Percentiles rank a stretch among this genome's conserved stretches.
Conservation (phyloP, 1,284 basidiomycete genomes). For the Inonotus hispidus region DNA sequence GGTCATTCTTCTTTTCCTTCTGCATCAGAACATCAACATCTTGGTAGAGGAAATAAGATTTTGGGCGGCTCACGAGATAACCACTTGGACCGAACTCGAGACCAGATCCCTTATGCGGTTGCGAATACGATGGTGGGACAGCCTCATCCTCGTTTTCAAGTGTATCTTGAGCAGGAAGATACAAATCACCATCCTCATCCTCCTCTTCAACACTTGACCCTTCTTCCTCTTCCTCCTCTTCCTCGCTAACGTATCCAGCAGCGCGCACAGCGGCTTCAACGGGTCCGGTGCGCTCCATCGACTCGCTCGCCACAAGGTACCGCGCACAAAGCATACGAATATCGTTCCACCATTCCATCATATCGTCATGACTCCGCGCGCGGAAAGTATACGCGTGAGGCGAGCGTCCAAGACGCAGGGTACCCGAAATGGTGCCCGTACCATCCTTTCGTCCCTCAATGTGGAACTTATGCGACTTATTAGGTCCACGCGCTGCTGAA, state of each 20-base stretch:
- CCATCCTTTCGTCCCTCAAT: conserved; percentile 91
- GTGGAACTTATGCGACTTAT: conserved; percentile 93
- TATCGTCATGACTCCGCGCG: conserved; percentile 86
- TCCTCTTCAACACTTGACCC: conserved; percentile 72
- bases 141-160: conserved; percentile 38
- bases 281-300: conserved; percentile 89
- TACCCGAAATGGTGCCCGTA: conserved; percentile 49
- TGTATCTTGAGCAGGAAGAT: conserved; percentile 27
- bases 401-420: conserved; percentile 34
- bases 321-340: conserved; percentile 93
- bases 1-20: conserved; percentile 37
- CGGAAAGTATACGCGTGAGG: conserved; percentile 89
- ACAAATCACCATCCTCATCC: conserved; percentile 47
- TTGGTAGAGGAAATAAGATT: conserved; percentile 15
- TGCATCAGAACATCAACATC: conserved; percentile 11
- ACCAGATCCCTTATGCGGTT: conserved; percentile 34
- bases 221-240: conserved; percentile 64
- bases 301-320: conserved; percentile 93
- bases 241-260: conserved; percentile 80
- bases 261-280: conserved; percentile 89
- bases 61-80: conserved; percentile 55
- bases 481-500: conserved; percentile 47
- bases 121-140: conserved; percentile 48
- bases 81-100: conserved; percentile 61
- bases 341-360: conserved; percentile 99